A percentile compares a stretch with the other conserved stretches of the same genome.
Evolutionary conservation across 1,284 basidiomycete species (phyloP).

Genomic region (Inonotus hispidus): DNA sequence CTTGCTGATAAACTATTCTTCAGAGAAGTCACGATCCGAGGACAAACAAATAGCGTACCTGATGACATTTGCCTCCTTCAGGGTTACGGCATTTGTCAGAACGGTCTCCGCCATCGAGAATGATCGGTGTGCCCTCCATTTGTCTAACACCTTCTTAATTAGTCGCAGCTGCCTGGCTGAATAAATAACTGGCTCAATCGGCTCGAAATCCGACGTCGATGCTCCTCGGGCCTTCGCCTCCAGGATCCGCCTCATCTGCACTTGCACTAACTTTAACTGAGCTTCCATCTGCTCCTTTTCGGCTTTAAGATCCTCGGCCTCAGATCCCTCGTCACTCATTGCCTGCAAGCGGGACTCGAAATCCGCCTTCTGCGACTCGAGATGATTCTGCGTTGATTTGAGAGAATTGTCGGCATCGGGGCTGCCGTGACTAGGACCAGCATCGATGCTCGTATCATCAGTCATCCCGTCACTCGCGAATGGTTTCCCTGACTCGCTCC

Average conservation of each 20-base stretch:
- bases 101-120: slow-evolving; percentile 92
- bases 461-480: slow-evolving; percentile 70
- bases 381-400: slow-evolving; percentile 64
- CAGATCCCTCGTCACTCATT: slow-evolving; percentile 54
- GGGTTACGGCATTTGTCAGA: slow-evolving; percentile 76
- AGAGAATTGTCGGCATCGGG: slow-evolving; percentile 59
- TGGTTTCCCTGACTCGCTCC: slow-evolving; percentile 76
- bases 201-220: slow-evolving; percentile 50
- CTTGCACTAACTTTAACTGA: slow-evolving; percentile 75
- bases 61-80: slow-evolving; percentile 95
- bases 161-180: slow-evolving; percentile 74
- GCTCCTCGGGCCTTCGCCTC: slow-evolving; percentile 77
- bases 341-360: slow-evolving; percentile 65
- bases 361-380: slow-evolving; percentile 44
- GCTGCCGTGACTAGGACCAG: slow-evolving; percentile 57
- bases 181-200: slow-evolving; percentile 77
- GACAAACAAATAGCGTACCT: slow-evolving; percentile 44
- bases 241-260: slow-evolving; percentile 77
- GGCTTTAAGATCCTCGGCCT: slow-evolving; percentile 77
- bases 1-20: slow-evolving; percentile 43
- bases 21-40: background rate
- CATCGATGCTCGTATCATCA: slow-evolving; percentile 81
- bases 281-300: slow-evolving; percentile 91
- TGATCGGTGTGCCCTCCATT: slow-evolving; percentile 79
- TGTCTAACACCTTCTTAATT: slow-evolving; percentile 74